Evolutionary conservation across 257 asterid species (phyloP), one percentile per base, ranked within the genome.

Genomic region (Handroanthus guayacan): DNA sequence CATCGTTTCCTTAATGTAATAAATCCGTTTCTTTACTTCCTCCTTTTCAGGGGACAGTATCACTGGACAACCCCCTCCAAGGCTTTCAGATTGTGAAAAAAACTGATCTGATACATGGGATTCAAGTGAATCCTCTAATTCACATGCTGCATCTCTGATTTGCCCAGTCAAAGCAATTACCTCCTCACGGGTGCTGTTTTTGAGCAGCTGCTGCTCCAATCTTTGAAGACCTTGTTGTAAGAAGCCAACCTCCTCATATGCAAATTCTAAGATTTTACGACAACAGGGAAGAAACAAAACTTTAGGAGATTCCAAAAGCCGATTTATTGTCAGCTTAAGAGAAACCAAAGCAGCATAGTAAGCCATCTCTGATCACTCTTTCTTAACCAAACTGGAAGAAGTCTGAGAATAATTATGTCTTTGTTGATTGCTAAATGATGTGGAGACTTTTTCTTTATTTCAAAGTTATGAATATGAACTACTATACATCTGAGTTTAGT

Each of bases 41-140:
- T 70, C 20, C 16, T 25, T 6, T 7, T 63, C 34, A 18, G 38
- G 5, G 11, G 51, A 63, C 34, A 63, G 0, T 5, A 3, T 2
- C 20, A 3, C 44, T 39, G 4, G 44, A 39, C 6, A 5, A 39
- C 6, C 44, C 4, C 6, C 14, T 13, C 9, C 17, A 37, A 10
- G 9, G 64, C 20, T 36, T 55, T 63, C 75, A 57, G 55, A 20
- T 71, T 18, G 37, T 37, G 75, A 55, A 3, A 16, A 60, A 34
- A 60, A 1, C 47, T 5, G 36, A 38, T 64, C 54, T 25, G 62
- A 9, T 67, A 75, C 37, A 56, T 55, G 51, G 51, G 62, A 61
- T 61, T 73, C 78, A 41, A 73, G 25, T 9, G 38, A 1, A 61
- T 73, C 78, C 36, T 73, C 39, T 1, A 73, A 17, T 73, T 61